Percentiles rank a stretch among this genome's conserved stretches.
These are phyloP conservation scores for Colletotrichum tabaci DNA, from an alignment of 2,329 filamentous ascomycete genomes.

Conservation along the genomic window DNA sequence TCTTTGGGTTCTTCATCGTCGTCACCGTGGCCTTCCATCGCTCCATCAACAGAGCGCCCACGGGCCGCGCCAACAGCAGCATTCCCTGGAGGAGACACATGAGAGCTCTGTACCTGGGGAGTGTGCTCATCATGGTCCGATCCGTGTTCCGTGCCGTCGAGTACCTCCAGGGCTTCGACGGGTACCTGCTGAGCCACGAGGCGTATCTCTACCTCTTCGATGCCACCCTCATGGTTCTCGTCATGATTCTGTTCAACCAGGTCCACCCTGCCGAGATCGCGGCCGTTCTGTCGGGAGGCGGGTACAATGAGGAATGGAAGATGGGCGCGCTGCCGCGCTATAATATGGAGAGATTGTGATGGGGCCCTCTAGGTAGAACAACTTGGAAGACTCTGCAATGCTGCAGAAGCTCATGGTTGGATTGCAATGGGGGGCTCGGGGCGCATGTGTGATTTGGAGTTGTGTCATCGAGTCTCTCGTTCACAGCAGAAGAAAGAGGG, in stretches of 20 bases:
- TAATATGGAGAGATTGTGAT: neutral
- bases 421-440: too few species aligned
- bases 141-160: slow-evolving; percentile 60
- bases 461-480: too few species aligned
- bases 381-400: neutral
- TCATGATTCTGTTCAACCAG: slow-evolving; percentile 44
- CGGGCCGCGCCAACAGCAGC: slow-evolving; percentile 42
- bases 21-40: slow-evolving; percentile 63
- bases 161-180: slow-evolving; percentile 55
- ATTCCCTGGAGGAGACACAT: slow-evolving; percentile 53
- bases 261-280: slow-evolving; percentile 25
- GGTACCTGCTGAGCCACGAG: slow-evolving; percentile 53
- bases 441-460: too few species aligned
- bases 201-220: slow-evolving; percentile 56
- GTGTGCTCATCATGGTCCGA: slow-evolving; percentile 57
- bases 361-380: neutral
- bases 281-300: slow-evolving; percentile 3
- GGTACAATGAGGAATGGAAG: slow-evolving; percentile 13
- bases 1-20: slow-evolving; percentile 68
- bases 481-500: too few species aligned
- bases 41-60: slow-evolving; percentile 46
- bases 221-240: slow-evolving; percentile 52
- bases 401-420: neutral
- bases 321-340: slow-evolving; percentile 14
- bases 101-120: slow-evolving; percentile 46